A percentile compares a stretch with the other conserved stretches of the same genome.
These are phyloP conservation scores for Cystobasidium onofrii DNA, from an alignment of 768 basidiomycete genomes.

Conservation along the genomic window DNA sequence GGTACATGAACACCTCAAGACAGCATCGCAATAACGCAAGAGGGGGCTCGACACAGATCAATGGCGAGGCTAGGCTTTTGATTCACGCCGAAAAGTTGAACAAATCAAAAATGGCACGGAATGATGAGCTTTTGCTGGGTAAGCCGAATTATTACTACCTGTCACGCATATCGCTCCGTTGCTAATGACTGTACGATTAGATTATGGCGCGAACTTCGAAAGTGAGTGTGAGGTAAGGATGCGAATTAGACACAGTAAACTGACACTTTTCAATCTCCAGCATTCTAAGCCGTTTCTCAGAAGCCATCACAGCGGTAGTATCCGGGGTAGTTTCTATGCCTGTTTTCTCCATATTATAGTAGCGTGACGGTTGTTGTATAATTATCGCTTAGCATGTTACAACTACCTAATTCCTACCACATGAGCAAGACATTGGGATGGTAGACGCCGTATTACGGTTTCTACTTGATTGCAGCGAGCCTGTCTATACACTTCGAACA, in stretches of 20 bases:
- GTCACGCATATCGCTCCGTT: background rate
- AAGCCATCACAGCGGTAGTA: too few relatives aligned
- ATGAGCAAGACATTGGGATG: too few relatives aligned
- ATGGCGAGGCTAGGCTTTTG: slow-evolving; percentile 14
- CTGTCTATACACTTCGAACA: too few relatives aligned
- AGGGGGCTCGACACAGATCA: background rate
- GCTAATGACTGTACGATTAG: background rate
- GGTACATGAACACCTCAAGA: background rate
- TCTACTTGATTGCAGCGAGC: too few relatives aligned
- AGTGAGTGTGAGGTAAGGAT: background rate
- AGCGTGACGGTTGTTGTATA: too few relatives aligned
- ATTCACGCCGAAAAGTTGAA: background rate
- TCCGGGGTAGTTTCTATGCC: too few relatives aligned
- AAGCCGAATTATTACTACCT: background rate
- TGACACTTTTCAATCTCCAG: background rate
- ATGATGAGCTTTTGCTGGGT: slow-evolving; percentile 28
- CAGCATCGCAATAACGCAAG: background rate
- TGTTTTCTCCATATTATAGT: too few relatives aligned
- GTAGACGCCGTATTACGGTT: too few relatives aligned
- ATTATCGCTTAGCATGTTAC: too few relatives aligned
- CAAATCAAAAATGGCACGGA: background rate
- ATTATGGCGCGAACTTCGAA: slow-evolving; percentile 26
- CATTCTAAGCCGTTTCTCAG: too few relatives aligned
- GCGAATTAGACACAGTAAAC: background rate
- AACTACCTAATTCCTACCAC: too few relatives aligned